Evolutionary conservation across 352 stramenopile species (phyloP).

Genomic region (Detonula confervacea): DNA sequence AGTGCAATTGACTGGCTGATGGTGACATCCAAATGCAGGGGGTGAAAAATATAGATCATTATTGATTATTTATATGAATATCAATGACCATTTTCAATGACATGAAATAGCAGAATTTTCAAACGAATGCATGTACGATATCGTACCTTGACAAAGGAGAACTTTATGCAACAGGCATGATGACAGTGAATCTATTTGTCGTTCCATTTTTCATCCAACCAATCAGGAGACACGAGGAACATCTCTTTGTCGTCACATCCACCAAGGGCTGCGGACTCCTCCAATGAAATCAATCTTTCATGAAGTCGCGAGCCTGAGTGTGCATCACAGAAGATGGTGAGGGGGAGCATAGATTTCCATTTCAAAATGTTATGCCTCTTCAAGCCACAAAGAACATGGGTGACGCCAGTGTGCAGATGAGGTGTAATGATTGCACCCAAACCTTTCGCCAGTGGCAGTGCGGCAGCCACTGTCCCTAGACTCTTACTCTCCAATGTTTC

Average conservation of each 20-base stretch:
- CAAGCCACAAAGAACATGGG: conserved; percentile 64
- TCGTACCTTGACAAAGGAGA: neutral
- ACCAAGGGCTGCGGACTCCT: conserved; percentile 24
- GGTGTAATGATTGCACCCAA: conserved; percentile 60
- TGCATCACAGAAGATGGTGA: conserved; percentile 24
- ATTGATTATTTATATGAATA: too few relatives aligned
- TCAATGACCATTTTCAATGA: too few relatives aligned
- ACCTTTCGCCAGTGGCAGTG: conserved; percentile 48
- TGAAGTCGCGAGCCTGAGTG: conserved; percentile 35
- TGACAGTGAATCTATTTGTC: neutral
- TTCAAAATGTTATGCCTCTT: conserved; percentile 36
- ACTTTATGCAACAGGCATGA: neutral
- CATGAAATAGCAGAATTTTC: too few relatives aligned
- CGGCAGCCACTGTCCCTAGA: conserved; percentile 18
- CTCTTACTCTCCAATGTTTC: conserved; percentile 20
- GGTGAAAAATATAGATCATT: neutral
- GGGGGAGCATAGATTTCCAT: conserved; percentile 36
- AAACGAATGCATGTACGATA: too few relatives aligned
- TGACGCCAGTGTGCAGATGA: conserved; percentile 64
- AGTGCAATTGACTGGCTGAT: too few relatives aligned
- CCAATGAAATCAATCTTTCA: conserved; percentile 49
- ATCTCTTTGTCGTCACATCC: conserved; percentile 15
- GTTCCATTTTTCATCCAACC: conserved; percentile 53
- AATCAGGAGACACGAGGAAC: conserved; percentile 49
- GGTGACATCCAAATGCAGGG: neutral